phyloP scores from a whole-genome alignment of 306 rosid species.

The Styphnolobium japonicum region DNA sequence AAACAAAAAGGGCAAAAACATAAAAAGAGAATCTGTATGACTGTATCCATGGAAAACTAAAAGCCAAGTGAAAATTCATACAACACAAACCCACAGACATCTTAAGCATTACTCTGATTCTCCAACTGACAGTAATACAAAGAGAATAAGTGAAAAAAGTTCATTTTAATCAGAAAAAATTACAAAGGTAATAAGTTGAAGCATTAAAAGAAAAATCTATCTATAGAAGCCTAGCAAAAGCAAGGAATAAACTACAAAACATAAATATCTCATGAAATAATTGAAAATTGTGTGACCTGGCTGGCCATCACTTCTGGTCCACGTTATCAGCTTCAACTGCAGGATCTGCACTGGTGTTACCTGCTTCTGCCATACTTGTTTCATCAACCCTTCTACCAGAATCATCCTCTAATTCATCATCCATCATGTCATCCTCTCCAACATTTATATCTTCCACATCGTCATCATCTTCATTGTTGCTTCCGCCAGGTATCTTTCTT shows the following conservation, averaged over 20 bases:
- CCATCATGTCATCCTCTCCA: slow-evolving; percentile 93
- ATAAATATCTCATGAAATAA: neutral
- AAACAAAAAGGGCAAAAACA: too few species aligned
- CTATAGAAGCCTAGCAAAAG: slow-evolving; percentile 20
- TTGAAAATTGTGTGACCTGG: neutral
- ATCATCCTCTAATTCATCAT: slow-evolving; percentile 80
- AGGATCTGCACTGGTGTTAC: slow-evolving; percentile 34
- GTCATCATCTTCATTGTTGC: slow-evolving; percentile 79
- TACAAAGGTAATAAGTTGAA: neutral
- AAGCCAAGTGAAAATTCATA: neutral
- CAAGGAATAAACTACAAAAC: slow-evolving; percentile 21
- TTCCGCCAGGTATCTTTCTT: slow-evolving; percentile 76
- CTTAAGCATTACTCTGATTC: slow-evolving; percentile 12
- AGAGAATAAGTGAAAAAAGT: neutral
- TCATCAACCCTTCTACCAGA: slow-evolving; percentile 68
- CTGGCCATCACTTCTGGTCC: slow-evolving; percentile 32
- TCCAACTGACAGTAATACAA: neutral
- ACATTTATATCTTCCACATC: slow-evolving; percentile 90
- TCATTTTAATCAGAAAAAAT: slow-evolving; percentile 23
- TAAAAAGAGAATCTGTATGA: too few species aligned
- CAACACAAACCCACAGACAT: slow-evolving; percentile 17
- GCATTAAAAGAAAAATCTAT: neutral
- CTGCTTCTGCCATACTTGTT: slow-evolving; percentile 51
- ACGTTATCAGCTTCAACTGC: slow-evolving; percentile 40
- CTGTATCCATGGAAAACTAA: neutral